Base-by-base conservation (phyloP, 1,284 basidiomycete species). In the Trichosporon ovoides region DNA sequence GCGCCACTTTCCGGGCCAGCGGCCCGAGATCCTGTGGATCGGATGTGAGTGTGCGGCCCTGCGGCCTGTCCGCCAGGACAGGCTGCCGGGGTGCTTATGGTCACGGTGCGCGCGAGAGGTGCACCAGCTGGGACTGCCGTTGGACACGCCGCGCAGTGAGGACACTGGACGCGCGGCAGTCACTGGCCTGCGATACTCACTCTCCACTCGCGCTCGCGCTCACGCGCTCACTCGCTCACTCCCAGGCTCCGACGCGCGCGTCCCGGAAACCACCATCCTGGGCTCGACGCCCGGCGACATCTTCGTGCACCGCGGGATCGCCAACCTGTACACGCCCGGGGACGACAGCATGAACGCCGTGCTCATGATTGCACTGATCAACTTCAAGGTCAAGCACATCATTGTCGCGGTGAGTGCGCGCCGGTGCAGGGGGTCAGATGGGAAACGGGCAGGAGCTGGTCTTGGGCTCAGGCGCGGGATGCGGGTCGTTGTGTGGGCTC, bases 321-420 rank as follows among this genome's bases (percentile, higher is more conserved):
- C 72, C 18, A 75, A 77, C 66, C 64, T 70, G 2, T 77, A 75
- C 57, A 66, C 69, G 10, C 73, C 72, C 11, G 52, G 64, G 12
- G 75, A 77, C 63, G 75, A 74, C 60, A 68, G 66, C 19, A 60
- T 73, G 53, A 77, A 77, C 55, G 68, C 71, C 13, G 73, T 72
- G 36, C 65, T 75, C 63, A 68, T 69, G 65, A 74, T 77, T 19
- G 75, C 73, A 7, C 61, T 77, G 33, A 66, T 70, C 52, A 75
- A 75, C 59, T 74, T 75, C 67, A 73, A 73, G 57, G 73, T 77
- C 57, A 70, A 71, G 61, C 75, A 77, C 61, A 74, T 77, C 35
- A 71, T 77, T 20, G 67, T 76, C 24, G 68, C 69, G 24, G 74
- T 74, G 55, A 54, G 72, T 67, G 12, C 5, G 14, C 13, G 6